A percentile compares a stretch with the other conserved stretches of the same genome.
phyloP scores from a whole-genome alignment of 768 basidiomycete species.

The Tephrocybe rancida region DNA sequence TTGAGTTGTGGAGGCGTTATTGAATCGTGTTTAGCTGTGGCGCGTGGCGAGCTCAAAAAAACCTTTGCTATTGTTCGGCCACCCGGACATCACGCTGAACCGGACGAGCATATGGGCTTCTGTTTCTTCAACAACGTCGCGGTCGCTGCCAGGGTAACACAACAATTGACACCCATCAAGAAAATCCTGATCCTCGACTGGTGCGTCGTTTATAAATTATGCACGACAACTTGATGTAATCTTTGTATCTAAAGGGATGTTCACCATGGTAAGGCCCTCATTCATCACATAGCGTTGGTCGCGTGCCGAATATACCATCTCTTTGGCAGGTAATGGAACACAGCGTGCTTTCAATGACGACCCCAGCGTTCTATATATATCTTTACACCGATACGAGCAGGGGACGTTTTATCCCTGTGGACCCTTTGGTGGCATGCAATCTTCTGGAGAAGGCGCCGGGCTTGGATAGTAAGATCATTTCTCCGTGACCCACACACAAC shows the following conservation, averaged over 20 bases:
- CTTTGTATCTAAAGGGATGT: conserved; percentile 62
- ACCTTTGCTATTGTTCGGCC: conserved; percentile 95
- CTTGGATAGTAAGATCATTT: conserved; percentile 73
- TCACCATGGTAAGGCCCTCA: conserved; percentile 71
- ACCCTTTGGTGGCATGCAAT: conserved; percentile 84
- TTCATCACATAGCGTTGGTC: neutral
- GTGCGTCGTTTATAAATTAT: conserved; percentile 46
- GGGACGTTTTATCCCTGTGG: conserved; percentile 94
- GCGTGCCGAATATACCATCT: neutral
- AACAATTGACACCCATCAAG: conserved; percentile 68
- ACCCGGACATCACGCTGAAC: conserved; percentile 98
- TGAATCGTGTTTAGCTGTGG: conserved; percentile 87
- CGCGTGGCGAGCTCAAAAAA: conserved; percentile 76
- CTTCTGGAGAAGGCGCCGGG: conserved; percentile 83
- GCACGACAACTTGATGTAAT: conserved; percentile 1
- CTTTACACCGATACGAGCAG: conserved; percentile 91
- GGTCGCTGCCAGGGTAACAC: conserved; percentile 84
- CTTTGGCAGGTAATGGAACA: conserved; percentile 86
- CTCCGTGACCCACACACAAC: conserved; percentile 5
- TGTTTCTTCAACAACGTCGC: conserved; percentile 99
- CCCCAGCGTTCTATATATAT: conserved; percentile 89
- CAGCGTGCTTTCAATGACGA: conserved; percentile 96
- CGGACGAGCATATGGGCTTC: conserved; percentile 98
- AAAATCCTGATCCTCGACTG: conserved; percentile 94
- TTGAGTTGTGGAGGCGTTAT: conserved; percentile 95